phyloP scores from a whole-genome alignment of 1,139 yeast species.

The Suhomyces bokatorum region DNA sequence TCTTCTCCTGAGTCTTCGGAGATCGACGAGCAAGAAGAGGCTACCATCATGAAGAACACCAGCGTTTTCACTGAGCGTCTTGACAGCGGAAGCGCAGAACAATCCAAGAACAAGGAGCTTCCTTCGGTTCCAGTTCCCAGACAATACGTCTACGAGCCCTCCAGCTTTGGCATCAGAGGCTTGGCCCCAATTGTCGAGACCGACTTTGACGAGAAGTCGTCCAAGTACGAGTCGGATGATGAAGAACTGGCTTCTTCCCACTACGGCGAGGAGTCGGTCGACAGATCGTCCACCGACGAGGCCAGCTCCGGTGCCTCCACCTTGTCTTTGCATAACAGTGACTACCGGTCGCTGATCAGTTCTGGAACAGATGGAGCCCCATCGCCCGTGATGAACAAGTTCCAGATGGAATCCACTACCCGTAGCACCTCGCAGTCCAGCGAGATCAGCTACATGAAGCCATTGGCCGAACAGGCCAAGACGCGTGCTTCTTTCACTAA shows the following conservation, averaged over 20 bases:
- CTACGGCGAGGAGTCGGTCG: conserved; percentile 21
- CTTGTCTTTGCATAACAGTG: conserved; percentile 45
- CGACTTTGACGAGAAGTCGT: conserved; percentile 34
- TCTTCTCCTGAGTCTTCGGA: conserved; percentile 18
- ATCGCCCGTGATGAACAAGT: conserved; percentile 19
- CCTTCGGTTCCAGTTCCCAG: conserved; percentile 12
- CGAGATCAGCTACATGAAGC: conserved; percentile 17
- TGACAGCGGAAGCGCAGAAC: background rate
- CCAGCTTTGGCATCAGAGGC: conserved; percentile 37
- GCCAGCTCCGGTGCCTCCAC: conserved; percentile 39
- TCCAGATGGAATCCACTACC: conserved; percentile 11
- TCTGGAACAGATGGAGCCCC: conserved; percentile 17
- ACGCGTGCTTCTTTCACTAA: conserved; percentile 7
- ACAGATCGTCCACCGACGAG: conserved; percentile 20
- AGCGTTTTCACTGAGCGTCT: conserved; percentile 9
- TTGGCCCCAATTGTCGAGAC: conserved; percentile 45
- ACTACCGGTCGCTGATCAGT: conserved; percentile 30
- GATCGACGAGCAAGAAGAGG: conserved; percentile 16
- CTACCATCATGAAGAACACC: conserved; percentile 7
- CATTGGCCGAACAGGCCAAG: conserved; percentile 11
- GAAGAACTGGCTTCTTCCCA: conserved; percentile 24
- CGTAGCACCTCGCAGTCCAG: conserved; percentile 16
- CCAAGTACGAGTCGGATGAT: conserved; percentile 38
- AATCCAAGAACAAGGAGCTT: conserved; percentile 6
- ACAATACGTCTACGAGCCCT: conserved; percentile 23